Base-by-base conservation (phyloP, 2,329 filamentous ascomycete species). In the Amauroascus verrucosus region DNA sequence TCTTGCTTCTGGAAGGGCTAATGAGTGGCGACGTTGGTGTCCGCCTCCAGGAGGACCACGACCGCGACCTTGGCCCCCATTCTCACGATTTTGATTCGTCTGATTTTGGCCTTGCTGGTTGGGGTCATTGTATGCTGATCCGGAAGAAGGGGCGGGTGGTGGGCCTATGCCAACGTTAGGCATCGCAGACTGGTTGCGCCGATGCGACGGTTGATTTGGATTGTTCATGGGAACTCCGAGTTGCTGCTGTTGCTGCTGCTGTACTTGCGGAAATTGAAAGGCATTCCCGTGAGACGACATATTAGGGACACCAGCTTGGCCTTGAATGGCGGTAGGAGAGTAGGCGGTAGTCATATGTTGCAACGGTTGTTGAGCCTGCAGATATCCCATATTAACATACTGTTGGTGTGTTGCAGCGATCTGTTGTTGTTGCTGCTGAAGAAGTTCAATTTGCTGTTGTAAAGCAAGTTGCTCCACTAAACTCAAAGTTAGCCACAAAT, bases 351-450 rank as follows among this genome's bases (percentile, higher is more conserved):
- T 79, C 61, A 82, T 83, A 57, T 82, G 81, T 61, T 81, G 82
- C 56, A 96, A 77, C 62, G 82, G 80, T 73, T 96, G 91, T 64
- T 86, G 85, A 51, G 87, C 85, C 62, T 86, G 85, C 64, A 97
- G 84, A 52, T 46, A 44, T 13, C 55, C 55, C 86, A 96, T 90
- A 71, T 93, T 95, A 65, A 95, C 85, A 76, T 95, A 96, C 74
- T 97, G 91, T 73, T 96, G 90, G 67, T 96, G 89, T 59, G 88
- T 93, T 63, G 88, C 88, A 73, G 94, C 88, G 67, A 97, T 94
- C 70, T 96, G 90, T 72, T 97, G 90, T 70, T 97, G 93, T 71
- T 97, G 93, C 70, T 95, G 89, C 75, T 97, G 91, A 66, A 95
- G 78, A 65, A 90, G 79, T 72, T 95, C 88, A 66, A 95, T 95